phyloP scores from a whole-genome alignment of 805 yeast genomes.

The Cyberlindnera euphorbiae region DNA sequence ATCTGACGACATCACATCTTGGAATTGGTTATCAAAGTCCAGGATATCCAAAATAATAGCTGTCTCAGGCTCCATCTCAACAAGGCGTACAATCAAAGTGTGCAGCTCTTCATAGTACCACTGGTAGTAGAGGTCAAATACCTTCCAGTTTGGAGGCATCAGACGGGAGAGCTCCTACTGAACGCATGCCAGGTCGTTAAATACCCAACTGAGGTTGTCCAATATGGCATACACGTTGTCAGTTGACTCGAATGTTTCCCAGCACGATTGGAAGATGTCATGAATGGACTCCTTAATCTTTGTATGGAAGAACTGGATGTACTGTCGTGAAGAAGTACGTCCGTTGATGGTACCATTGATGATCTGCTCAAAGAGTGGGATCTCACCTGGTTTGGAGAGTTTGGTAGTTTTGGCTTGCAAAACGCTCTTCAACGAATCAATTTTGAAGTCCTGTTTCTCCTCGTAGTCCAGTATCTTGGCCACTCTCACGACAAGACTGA shows the following conservation, averaged over 20 bases:
- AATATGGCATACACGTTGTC: constrained; percentile 49
- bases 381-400: constrained; percentile 14
- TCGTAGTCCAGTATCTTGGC: constrained; percentile 79
- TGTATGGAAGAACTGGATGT: constrained; percentile 54
- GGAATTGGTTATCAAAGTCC: constrained; percentile 70
- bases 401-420: constrained; percentile 25
- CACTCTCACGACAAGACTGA: constrained; percentile 60
- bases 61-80: constrained; percentile 76
- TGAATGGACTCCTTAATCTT: constrained; percentile 55
- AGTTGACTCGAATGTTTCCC: constrained; percentile 42
- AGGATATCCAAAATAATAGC: constrained; percentile 66
- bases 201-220: constrained; percentile 76
- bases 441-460: constrained; percentile 69
- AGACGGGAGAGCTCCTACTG: constrained; percentile 50
- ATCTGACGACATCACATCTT: constrained; percentile 43
- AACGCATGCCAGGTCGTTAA: constrained; percentile 69
- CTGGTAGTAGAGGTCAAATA: constrained; percentile 54
- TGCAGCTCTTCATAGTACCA: constrained; percentile 68
- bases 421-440: constrained; percentile 30
- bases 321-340: constrained; percentile 49
- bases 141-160: constrained; percentile 73
- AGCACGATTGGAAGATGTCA: constrained; percentile 65
- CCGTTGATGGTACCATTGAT: constrained; percentile 37
- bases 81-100: constrained; percentile 54
- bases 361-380: constrained; percentile 29